Evolutionary conservation across 148 eudicot species (phyloP).

Genomic region (Cornus kousa): DNA sequence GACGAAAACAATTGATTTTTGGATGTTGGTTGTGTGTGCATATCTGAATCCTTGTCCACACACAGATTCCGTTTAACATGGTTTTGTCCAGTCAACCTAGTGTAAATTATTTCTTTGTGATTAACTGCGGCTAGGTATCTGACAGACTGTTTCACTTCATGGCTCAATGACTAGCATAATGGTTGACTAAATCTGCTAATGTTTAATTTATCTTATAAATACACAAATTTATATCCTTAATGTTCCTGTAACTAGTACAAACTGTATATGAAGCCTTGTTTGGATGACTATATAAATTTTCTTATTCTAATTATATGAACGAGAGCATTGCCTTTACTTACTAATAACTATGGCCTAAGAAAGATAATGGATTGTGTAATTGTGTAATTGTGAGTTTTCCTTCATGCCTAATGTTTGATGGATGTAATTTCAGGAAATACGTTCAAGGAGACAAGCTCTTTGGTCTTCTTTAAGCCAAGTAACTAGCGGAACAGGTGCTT

Average conservation of each 20-base stretch:
- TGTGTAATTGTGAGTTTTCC: not conserved
- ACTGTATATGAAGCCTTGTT: not conserved
- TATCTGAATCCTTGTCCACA: not conserved
- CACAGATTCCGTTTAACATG: not conserved
- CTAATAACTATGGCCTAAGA: not conserved
- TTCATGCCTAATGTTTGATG: not conserved
- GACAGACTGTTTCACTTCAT: not conserved
- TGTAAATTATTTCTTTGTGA: not conserved
- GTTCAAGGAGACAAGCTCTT: constrained; percentile 6
- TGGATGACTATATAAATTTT: not conserved
- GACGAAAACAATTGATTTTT: not conserved
- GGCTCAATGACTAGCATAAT: not conserved
- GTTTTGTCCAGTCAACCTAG: not conserved
- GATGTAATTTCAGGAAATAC: constrained; percentile 10
- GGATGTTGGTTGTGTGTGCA: not conserved
- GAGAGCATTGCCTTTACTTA: not conserved
- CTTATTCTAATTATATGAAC: not conserved
- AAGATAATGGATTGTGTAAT: not conserved
- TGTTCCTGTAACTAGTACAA: not conserved
- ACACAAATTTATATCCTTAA: not conserved
- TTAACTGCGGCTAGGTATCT: not conserved
- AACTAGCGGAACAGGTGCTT: constrained; percentile 7
- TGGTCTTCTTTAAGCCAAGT: constrained; percentile 3
- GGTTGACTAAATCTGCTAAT: not conserved
- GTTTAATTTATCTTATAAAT: not conserved